These are phyloP conservation scores for Blakeslea trispora DNA, from an alignment of 371 early-diverging fungal genomes.

Conservation along the genomic window DNA sequence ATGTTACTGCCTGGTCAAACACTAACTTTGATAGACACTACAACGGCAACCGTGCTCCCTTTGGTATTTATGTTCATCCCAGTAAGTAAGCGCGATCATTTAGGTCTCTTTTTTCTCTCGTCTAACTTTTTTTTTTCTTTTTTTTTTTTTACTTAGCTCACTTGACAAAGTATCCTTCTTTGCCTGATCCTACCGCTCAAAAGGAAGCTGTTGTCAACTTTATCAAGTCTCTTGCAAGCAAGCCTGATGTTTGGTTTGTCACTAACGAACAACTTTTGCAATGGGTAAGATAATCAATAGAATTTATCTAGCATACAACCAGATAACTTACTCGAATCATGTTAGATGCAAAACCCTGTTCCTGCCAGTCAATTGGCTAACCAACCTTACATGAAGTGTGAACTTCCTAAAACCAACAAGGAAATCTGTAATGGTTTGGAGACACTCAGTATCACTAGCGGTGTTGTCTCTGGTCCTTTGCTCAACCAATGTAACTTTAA, in stretches of 20 bases:
- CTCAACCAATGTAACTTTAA: constrained; percentile 60
- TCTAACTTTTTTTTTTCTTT: background rate
- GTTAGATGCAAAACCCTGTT: constrained; percentile 70
- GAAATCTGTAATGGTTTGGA: constrained; percentile 79
- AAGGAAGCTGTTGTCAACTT: constrained; percentile 48
- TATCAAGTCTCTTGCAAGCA: constrained; percentile 47
- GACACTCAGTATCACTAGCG: constrained; percentile 45
- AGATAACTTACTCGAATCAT: no score
- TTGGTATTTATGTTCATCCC: constrained; percentile 66
- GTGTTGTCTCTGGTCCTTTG: constrained; percentile 44
- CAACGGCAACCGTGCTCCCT: constrained; percentile 66
- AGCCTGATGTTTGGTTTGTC: constrained; percentile 71
- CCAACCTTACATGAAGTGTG: constrained; percentile 64
- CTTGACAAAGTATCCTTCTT: constrained; percentile 41
- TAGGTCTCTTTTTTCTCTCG: no score
- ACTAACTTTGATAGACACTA: constrained; percentile 68
- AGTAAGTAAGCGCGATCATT: no score
- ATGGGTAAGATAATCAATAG: constrained; percentile 43
- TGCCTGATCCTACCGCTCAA: constrained; percentile 36
- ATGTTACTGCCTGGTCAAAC: constrained; percentile 55
- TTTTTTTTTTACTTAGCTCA: constrained; percentile 29
- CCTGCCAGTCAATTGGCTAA: constrained; percentile 57
- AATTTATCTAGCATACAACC: background rate
- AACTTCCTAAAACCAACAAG: constrained; percentile 59
- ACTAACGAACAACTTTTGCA: constrained; percentile 65